phyloP scores from a whole-genome alignment of 257 asterid species.

The Nicotiana attenuata region DNA sequence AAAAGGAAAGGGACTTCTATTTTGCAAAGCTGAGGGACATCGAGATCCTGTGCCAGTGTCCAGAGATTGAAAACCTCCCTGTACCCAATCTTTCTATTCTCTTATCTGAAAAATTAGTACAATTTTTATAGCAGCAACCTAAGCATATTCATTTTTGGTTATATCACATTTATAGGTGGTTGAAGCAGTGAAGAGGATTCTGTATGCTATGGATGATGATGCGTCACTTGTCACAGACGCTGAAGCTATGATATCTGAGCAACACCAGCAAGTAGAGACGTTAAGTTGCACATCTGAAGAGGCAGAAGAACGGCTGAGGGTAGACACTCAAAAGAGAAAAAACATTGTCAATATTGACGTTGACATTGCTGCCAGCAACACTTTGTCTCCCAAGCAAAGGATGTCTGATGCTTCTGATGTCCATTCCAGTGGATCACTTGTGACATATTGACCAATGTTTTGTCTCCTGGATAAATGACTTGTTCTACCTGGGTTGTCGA shows the following conservation, averaged over 20 bases:
- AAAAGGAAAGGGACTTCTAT: slow-evolving; percentile 95
- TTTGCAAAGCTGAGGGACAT: slow-evolving; percentile 83
- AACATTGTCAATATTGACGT: slow-evolving; percentile 64
- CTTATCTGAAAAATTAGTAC: not conserved
- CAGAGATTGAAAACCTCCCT: slow-evolving; percentile 54
- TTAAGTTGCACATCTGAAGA: slow-evolving; percentile 38
- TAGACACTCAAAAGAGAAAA: slow-evolving; percentile 79
- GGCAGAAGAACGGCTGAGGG: slow-evolving; percentile 35
- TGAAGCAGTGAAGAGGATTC: slow-evolving; percentile 54
- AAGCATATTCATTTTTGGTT: not conserved
- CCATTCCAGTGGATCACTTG: slow-evolving; percentile 72
- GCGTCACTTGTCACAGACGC: slow-evolving; percentile 64
- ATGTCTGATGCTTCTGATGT: slow-evolving; percentile 75
- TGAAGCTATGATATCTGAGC: slow-evolving; percentile 56
- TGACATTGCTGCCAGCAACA: slow-evolving; percentile 71
- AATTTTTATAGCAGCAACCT: not conserved
- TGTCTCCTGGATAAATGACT: not conserved
- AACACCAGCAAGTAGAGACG: slow-evolving; percentile 34
- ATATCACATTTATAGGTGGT: slow-evolving; percentile 44
- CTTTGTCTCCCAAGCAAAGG: slow-evolving; percentile 71
- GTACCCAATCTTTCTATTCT: slow-evolving; percentile 28
- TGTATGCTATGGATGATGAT: slow-evolving; percentile 72
- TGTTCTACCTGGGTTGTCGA: not conserved
- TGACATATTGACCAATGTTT: slow-evolving; percentile 44
- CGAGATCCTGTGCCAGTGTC: slow-evolving; percentile 76